These are phyloP conservation scores for Tranzscheliella williamsii DNA, from an alignment of 1,284 basidiomycete species.

Conservation along the genomic window DNA sequence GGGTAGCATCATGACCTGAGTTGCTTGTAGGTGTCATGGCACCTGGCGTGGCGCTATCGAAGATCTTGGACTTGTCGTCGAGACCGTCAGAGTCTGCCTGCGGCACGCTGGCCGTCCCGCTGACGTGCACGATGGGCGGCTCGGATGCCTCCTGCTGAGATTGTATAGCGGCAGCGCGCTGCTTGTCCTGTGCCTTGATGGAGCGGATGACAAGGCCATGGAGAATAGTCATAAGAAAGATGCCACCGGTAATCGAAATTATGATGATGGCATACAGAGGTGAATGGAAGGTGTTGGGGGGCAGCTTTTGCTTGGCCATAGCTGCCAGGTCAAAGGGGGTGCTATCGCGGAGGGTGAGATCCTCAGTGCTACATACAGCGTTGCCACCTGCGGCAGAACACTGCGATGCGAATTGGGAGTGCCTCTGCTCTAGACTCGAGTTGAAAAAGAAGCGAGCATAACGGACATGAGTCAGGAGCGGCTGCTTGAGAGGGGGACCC, in stretches of 20 bases:
- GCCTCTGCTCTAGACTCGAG: conserved; percentile 42
- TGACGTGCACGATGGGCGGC: conserved; percentile 7
- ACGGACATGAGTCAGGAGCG: conserved; percentile 35
- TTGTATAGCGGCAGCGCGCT: conserved; percentile 21
- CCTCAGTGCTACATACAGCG: conserved; percentile 46
- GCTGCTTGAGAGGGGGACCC: conserved; percentile 35
- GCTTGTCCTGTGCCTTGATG: conserved; percentile 38
- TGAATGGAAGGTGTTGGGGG: conserved; percentile 3
- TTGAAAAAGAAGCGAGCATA: conserved; percentile 56
- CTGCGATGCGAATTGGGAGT: conserved; percentile 31
- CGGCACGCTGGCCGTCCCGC: too few relatives aligned
- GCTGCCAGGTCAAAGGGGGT: conserved; percentile 40
- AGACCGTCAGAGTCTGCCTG: conserved; percentile 13
- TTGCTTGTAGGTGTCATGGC: conserved; percentile 6
- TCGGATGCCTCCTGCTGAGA: conserved; percentile 7
- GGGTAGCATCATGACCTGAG: not conserved
- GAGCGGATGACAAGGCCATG: conserved; percentile 39
- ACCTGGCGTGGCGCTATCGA: conserved; percentile 10
- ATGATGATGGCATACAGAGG: conserved; percentile 36
- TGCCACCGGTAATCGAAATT: conserved; percentile 27
- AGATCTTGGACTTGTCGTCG: conserved; percentile 21
- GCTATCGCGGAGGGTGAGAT: conserved; percentile 41
- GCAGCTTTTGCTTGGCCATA: conserved; percentile 1
- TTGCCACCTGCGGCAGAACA: conserved; percentile 25
- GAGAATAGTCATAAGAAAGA: conserved; percentile 44